Conservation (phyloP, 257 asterid genomes). For the Anisodus acutangulus region DNA sequence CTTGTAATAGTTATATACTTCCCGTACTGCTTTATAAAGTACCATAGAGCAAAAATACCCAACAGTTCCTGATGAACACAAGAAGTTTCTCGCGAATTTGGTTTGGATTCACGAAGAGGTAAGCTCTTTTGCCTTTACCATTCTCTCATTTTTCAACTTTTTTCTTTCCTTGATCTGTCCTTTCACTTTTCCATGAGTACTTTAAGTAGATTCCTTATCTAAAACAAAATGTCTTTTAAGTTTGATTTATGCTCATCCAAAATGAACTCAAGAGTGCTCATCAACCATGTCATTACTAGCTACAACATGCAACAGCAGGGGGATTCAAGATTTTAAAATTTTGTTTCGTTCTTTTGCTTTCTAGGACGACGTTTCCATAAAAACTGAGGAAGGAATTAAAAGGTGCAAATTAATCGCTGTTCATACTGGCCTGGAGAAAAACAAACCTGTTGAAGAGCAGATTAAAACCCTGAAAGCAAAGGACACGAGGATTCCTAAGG, state of each 20-base stretch:
- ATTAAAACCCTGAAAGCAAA: slow-evolving; percentile 64
- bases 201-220: neutral
- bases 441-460: slow-evolving; percentile 62
- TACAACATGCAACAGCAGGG: neutral
- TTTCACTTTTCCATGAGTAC: no score
- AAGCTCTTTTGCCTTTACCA: neutral
- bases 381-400: slow-evolving; percentile 61
- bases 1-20: no score
- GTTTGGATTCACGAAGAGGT: slow-evolving; percentile 98
- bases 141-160: neutral
- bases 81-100: slow-evolving; percentile 79
- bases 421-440: slow-evolving; percentile 87
- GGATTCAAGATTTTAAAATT: neutral
- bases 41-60: no score
- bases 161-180: neutral
- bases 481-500: slow-evolving; percentile 86
- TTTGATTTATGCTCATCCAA: neutral
- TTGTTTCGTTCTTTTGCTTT: slow-evolving; percentile 22
- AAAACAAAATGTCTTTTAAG: neutral
- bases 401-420: slow-evolving; percentile 78
- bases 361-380: slow-evolving; percentile 73
- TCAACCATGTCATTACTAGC: neutral
- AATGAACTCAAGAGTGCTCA: neutral
- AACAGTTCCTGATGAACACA: slow-evolving; percentile 85
- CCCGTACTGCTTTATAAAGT: no score